These are phyloP conservation scores for Triticum dicoccoides DNA, from an alignment of 176 grass and related monocot species.

Conservation along the genomic window DNA sequence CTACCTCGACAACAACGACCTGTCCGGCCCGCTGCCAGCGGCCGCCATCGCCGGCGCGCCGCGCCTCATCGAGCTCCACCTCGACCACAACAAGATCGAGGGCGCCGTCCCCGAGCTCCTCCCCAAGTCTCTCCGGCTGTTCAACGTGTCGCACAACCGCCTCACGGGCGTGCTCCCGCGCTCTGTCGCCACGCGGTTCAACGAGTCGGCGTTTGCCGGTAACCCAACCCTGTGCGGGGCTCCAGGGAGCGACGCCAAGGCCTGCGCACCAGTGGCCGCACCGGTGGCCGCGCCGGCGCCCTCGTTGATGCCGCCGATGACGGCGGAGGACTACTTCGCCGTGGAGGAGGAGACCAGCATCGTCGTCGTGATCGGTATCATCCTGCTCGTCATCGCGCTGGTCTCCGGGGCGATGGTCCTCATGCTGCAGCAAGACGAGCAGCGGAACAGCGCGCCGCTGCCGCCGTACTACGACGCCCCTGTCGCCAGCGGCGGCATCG, in stretches of 20 bases:
- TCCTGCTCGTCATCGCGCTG: slow-evolving; percentile 35
- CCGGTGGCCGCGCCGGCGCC: background rate
- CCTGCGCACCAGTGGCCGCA: slow-evolving; percentile 10
- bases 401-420: slow-evolving; percentile 42
- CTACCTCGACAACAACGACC: slow-evolving; percentile 64
- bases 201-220: slow-evolving; percentile 49
- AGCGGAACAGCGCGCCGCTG: background rate
- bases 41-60: slow-evolving; percentile 36
- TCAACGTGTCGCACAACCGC: slow-evolving; percentile 74
- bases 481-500: background rate
- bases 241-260: background rate
- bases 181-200: slow-evolving; percentile 33
- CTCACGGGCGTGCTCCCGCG: slow-evolving; percentile 46
- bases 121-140: slow-evolving; percentile 37
- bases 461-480: slow-evolving; percentile 9
- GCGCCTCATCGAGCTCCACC: slow-evolving; percentile 62
- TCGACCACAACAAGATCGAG: slow-evolving; percentile 60
- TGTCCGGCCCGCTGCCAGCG: slow-evolving; percentile 52
- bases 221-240: slow-evolving; percentile 56
- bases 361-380: slow-evolving; percentile 43
- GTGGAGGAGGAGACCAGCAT: slow-evolving; percentile 41
- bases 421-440: slow-evolving; percentile 31
- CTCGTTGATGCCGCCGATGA: background rate
- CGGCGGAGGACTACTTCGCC: background rate
- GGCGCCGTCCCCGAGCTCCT: slow-evolving; percentile 42